A percentile compares a stretch with the other conserved stretches of the same genome.
These are phyloP conservation scores for Hypomontagnella monticulosa DNA, from an alignment of 495 filamentous ascomycete genomes.

Conservation along the genomic window DNA sequence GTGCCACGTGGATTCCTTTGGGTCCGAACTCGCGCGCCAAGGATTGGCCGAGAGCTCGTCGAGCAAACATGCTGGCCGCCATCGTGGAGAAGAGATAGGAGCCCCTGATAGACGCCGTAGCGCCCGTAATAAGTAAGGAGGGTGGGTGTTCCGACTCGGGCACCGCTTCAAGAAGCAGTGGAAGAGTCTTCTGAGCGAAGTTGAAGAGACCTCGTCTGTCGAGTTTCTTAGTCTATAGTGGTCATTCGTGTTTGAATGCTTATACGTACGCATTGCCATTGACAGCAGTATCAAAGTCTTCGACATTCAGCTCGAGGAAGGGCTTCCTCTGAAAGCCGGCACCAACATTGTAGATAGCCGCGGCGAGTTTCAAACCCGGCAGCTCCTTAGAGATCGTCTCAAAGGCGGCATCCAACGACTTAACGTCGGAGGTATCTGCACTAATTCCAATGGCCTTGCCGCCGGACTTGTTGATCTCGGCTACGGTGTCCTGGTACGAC, in stretches of 20 bases:
- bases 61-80: slow-evolving; percentile 82
- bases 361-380: slow-evolving; percentile 66
- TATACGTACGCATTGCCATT: slow-evolving; percentile 68
- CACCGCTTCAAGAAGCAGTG: slow-evolving; percentile 70
- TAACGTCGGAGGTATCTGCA: slow-evolving; percentile 72
- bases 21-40: slow-evolving; percentile 91
- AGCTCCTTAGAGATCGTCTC: slow-evolving; percentile 69
- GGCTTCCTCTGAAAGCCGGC: slow-evolving; percentile 77
- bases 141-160: slow-evolving; percentile 68
- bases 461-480: slow-evolving; percentile 74
- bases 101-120: slow-evolving; percentile 81
- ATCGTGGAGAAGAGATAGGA: slow-evolving; percentile 76
- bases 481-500: slow-evolving; percentile 72
- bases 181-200: slow-evolving; percentile 79
- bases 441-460: slow-evolving; percentile 81
- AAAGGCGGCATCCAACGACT: slow-evolving; percentile 73
- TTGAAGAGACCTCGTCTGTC: slow-evolving; percentile 75
- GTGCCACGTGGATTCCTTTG: slow-evolving; percentile 86
- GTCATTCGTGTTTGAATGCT: neutral
- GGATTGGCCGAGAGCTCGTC: slow-evolving; percentile 78
- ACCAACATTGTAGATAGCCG: slow-evolving; percentile 85
- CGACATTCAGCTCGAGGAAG: slow-evolving; percentile 76
- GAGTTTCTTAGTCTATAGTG: neutral
- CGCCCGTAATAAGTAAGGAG: slow-evolving; percentile 86
- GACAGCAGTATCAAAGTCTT: slow-evolving; percentile 69